These are phyloP conservation scores for Barbarea vulgaris DNA, from an alignment of 345 rosid species.

Conservation along the genomic window DNA sequence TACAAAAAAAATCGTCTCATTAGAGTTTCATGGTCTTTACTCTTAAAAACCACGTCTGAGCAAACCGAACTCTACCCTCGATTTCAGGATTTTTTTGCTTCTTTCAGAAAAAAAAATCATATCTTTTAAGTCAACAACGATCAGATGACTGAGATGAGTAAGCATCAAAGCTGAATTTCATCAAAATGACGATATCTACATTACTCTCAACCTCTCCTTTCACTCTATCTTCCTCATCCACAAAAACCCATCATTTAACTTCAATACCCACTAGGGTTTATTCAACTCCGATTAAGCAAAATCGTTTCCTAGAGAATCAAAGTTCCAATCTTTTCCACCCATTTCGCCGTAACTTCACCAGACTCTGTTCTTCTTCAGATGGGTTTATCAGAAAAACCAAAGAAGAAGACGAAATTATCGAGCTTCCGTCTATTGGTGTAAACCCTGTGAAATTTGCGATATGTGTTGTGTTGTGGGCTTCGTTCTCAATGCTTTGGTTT, in stretches of 20 bases:
- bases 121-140: not conserved
- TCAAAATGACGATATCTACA: constrained; percentile 54
- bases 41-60: not conserved
- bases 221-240: constrained; percentile 37
- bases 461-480: constrained; percentile 73
- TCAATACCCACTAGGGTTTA: constrained; percentile 28
- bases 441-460: constrained; percentile 53
- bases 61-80: not conserved
- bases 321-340: constrained; percentile 6
- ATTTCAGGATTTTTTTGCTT: not conserved
- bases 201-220: constrained; percentile 35
- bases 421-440: constrained; percentile 45
- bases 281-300: constrained; percentile 33
- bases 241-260: constrained; percentile 42
- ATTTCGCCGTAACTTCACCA: constrained; percentile 17
- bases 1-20: not conserved
- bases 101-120: not conserved
- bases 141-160: constrained; percentile 1
- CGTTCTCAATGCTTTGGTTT: constrained; percentile 77
- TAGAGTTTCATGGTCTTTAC: not conserved
- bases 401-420: constrained; percentile 37
- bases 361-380: constrained; percentile 36
- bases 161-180: not conserved
- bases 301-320: constrained; percentile 27
- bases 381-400: constrained; percentile 40